Conservation (phyloP, 2,329 filamentous ascomycete species). For the Byssoonygena ceratinophila region DNA sequence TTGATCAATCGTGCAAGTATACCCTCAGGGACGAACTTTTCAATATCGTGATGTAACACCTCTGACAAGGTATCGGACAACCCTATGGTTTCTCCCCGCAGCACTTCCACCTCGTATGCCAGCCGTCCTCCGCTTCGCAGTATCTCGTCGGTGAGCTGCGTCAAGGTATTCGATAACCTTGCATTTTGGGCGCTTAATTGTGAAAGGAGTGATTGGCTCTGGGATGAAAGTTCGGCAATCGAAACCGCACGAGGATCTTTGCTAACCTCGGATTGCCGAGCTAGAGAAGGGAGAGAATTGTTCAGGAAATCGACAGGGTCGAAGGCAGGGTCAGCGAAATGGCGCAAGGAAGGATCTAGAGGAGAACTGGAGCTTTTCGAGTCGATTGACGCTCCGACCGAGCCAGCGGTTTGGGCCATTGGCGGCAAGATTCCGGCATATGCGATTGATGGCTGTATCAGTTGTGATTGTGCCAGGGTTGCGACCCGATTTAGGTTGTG, state of each 20-base stretch:
- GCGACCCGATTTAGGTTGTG: background rate
- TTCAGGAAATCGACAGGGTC: conserved; percentile 82
- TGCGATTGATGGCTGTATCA: background rate
- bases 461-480: background rate
- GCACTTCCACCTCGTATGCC: conserved; percentile 86
- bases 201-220: conserved; percentile 73
- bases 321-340: conserved; percentile 67
- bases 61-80: conserved; percentile 69
- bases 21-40: conserved; percentile 54
- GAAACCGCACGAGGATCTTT: conserved; percentile 43
- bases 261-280: conserved; percentile 33
- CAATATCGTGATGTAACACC: conserved; percentile 59
- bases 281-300: conserved; percentile 58
- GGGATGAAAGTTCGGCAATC: conserved; percentile 65
- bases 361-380: conserved; percentile 40
- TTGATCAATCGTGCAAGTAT: conserved; percentile 16
- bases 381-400: background rate
- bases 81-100: conserved; percentile 78
- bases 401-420: conserved; percentile 2
- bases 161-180: conserved; percentile 67
- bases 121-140: conserved; percentile 75
- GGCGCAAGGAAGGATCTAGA: conserved; percentile 59
- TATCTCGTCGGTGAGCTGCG: conserved; percentile 89
- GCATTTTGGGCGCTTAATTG: conserved; percentile 83
- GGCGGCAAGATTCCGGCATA: background rate